Conservation (phyloP, 495 filamentous ascomycete species). For the Penicillium alfredii region DNA sequence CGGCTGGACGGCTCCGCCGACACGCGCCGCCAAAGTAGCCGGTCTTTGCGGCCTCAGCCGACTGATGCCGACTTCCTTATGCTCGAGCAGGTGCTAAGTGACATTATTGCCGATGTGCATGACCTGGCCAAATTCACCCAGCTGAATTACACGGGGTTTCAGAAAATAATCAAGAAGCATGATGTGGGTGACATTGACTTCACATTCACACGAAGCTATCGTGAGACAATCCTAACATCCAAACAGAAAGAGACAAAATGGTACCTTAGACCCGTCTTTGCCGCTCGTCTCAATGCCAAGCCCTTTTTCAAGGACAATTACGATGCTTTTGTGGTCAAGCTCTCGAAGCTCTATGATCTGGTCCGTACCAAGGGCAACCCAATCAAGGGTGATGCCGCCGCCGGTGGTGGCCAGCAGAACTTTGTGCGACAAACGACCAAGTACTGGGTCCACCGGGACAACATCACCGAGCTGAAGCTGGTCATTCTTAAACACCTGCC, state of each 20-base stretch:
- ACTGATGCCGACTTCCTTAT: conserved; percentile 90
- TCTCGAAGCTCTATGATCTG: conserved; percentile 92
- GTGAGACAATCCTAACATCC: conserved; percentile 10
- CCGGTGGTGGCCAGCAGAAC: conserved; percentile 88
- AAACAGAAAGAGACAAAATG: conserved; percentile 85
- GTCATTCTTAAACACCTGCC: conserved; percentile 97
- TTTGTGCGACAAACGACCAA: conserved; percentile 98
- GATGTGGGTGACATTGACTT: conserved; percentile 58
- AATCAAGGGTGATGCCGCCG: conserved; percentile 82
- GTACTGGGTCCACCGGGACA: conserved; percentile 99
- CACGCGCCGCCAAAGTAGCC: conserved; percentile 19
- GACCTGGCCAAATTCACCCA: conserved; percentile 98
- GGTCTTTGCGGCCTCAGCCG: conserved; percentile 26
- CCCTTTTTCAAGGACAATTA: conserved; percentile 99
- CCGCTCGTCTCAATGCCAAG: conserved; percentile 84
- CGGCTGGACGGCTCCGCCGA: conserved; percentile 47
- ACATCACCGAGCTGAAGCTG: conserved; percentile 96
- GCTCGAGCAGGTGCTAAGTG: conserved; percentile 90
- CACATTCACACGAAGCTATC: not conserved
- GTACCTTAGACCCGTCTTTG: conserved; percentile 92
- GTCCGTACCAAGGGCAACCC: conserved; percentile 91
- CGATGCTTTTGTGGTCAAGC: conserved; percentile 89
- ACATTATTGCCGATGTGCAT: conserved; percentile 98
- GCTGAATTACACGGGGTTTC: conserved; percentile 97
- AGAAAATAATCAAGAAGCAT: conserved; percentile 99